These are phyloP conservation scores for Neobulgaria alba DNA, from an alignment of 2,329 filamentous ascomycete species.

Conservation along the genomic window DNA sequence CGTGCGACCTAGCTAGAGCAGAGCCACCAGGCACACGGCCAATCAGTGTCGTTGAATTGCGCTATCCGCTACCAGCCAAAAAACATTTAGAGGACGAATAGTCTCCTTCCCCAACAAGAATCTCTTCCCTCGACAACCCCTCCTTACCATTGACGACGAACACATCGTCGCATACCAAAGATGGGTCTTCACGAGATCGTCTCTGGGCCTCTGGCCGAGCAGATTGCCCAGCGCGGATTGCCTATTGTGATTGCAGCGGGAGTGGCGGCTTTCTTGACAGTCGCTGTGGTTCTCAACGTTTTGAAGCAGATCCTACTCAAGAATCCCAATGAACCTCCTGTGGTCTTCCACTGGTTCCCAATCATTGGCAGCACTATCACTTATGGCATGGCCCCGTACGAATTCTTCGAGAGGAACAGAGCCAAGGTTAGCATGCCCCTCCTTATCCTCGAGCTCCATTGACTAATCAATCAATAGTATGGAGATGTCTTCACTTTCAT, in stretches of 20 bases:
- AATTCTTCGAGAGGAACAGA: constrained; percentile 68
- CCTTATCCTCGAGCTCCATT: constrained; percentile 20
- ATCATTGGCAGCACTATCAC: constrained; percentile 83
- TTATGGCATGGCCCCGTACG: constrained; percentile 90
- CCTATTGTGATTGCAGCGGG: constrained; percentile 21
- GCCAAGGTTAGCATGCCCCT: constrained; percentile 55
- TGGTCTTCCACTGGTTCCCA: constrained; percentile 76
- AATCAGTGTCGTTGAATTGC: constrained; percentile 5
- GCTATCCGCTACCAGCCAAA: not conserved
- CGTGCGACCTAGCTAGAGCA: too few species aligned
- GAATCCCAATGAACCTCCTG: constrained; percentile 71
- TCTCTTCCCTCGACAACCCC: not conserved
- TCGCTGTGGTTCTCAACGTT: constrained; percentile 69
- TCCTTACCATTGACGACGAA: not conserved
- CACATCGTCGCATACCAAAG: not conserved
- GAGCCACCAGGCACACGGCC: constrained; percentile 2
- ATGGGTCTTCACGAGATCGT: constrained; percentile 27
- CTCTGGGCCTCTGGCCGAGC: constrained; percentile 21
- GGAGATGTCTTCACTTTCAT: constrained; percentile 88
- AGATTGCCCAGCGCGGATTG: constrained; percentile 23
- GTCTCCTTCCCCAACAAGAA: too few species aligned
- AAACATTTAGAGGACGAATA: not conserved
- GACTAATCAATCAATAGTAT: constrained; percentile 43
- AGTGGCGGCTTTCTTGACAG: constrained; percentile 33
- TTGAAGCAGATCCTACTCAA: constrained; percentile 69